These are phyloP conservation scores for Santalum album DNA, from an alignment of 164 flowering plant genomes.

Conservation along the genomic window DNA sequence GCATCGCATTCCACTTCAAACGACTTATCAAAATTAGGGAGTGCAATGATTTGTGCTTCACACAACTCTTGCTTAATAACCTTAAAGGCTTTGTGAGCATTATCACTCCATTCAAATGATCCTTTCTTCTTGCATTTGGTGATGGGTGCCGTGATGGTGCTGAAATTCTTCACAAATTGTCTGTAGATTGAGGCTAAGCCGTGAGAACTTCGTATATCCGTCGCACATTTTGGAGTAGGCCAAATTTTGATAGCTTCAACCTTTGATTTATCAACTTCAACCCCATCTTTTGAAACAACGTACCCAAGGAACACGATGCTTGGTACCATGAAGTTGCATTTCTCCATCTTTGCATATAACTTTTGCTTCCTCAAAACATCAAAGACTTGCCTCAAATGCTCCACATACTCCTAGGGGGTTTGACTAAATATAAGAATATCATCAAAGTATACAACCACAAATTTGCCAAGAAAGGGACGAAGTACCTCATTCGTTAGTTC, in stretches of 20 bases:
- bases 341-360: background rate
- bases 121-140: slow-evolving; percentile 4
- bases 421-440: background rate
- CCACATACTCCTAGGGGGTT: background rate
- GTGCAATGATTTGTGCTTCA: background rate
- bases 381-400: too few species aligned
- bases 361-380: background rate
- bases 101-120: background rate
- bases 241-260: background rate
- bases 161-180: slow-evolving; percentile 3
- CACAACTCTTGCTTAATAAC: background rate
- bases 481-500: background rate
- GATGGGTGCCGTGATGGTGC: slow-evolving; percentile 5
- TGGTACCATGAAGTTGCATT: background rate
- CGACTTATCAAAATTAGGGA: slow-evolving; percentile 8
- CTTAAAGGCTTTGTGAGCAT: slow-evolving; percentile 3
- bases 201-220: slow-evolving; percentile 5
- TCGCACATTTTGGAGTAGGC: background rate
- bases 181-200: slow-evolving; percentile 3
- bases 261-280: background rate
- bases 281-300: background rate
- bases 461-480: background rate
- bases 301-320: background rate
- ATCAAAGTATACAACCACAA: background rate
- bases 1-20: slow-evolving; percentile 24